Conservation (phyloP, 768 basidiomycete genomes). For the Fomitopsis serialis region DNA sequence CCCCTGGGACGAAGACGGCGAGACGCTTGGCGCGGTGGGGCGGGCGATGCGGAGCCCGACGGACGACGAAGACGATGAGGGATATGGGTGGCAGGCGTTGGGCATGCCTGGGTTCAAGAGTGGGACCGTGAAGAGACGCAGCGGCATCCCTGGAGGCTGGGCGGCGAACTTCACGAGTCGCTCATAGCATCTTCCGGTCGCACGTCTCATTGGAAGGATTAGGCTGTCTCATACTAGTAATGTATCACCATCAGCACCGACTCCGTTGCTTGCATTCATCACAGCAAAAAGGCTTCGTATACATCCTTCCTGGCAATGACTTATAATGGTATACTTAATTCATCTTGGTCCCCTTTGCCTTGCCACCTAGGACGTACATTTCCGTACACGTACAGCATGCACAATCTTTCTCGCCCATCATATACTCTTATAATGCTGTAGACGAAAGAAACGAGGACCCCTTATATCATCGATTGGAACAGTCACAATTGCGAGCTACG, state of each 20-base stretch:
- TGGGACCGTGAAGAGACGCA: conserved; percentile 23
- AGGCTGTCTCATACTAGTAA: neutral
- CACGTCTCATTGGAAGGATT: neutral
- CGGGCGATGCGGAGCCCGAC: conserved; percentile 9
- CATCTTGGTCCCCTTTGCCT: too few species aligned
- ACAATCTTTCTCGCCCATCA: too few species aligned
- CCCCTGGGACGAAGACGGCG: conserved; percentile 25
- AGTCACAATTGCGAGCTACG: too few species aligned
- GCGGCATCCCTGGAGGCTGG: conserved; percentile 30
- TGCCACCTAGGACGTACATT: too few species aligned
- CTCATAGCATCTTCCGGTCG: neutral
- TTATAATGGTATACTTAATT: too few species aligned
- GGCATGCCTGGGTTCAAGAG: conserved; percentile 20
- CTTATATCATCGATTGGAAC: too few species aligned
- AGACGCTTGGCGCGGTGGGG: conserved; percentile 7
- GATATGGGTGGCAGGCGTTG: conserved; percentile 12
- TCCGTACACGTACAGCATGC: too few species aligned
- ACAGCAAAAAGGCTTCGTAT: too few species aligned
- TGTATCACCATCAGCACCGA: neutral
- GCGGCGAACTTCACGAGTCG: conserved; percentile 3
- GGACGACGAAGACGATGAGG: conserved; percentile 21
- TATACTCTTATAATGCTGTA: too few species aligned
- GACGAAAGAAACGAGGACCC: too few species aligned
- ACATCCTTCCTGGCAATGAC: too few species aligned
- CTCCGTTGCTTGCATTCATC: too few species aligned